Conservation (phyloP, 495 filamentous ascomycete species). For the Aspergillus olivimuriae region DNA sequence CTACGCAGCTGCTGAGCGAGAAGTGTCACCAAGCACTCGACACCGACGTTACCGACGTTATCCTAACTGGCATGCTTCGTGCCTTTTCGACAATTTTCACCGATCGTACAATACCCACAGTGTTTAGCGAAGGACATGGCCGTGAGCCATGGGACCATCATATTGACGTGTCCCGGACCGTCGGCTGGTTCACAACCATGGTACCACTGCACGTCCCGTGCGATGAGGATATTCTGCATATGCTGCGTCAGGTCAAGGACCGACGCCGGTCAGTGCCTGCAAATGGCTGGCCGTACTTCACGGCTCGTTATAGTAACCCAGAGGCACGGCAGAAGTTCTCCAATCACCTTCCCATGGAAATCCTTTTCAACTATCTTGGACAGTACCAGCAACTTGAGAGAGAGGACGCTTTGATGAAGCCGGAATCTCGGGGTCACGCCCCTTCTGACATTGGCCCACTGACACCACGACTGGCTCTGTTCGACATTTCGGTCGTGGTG, state of each 20-base stretch:
- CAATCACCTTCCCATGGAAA: conserved; percentile 1
- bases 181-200: conserved; percentile 46
- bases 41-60: too few relatives aligned
- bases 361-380: conserved; percentile 8
- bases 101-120: conserved; percentile 37
- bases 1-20: too few relatives aligned
- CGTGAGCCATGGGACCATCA: conserved; percentile 30
- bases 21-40: too few relatives aligned
- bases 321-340: not conserved
- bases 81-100: too few relatives aligned
- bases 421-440: not conserved
- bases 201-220: conserved; percentile 18
- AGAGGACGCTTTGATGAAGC: too few relatives aligned
- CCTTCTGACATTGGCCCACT: not conserved
- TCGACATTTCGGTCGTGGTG: too few relatives aligned
- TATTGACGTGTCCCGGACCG: conserved; percentile 40
- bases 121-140: conserved; percentile 39
- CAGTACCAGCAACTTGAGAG: conserved; percentile 1
- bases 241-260: conserved; percentile 9
- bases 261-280: conserved; percentile 7
- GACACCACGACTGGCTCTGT: not conserved
- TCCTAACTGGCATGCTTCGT: too few relatives aligned
- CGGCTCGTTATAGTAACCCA: conserved; percentile 5
- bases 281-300: conserved; percentile 22
- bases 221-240: not conserved